A percentile compares a stretch with the other conserved stretches of the same genome.
These are phyloP conservation scores for Populus trichocarpa DNA, from an alignment of 441 rosid genomes.

Conservation along the genomic window DNA sequence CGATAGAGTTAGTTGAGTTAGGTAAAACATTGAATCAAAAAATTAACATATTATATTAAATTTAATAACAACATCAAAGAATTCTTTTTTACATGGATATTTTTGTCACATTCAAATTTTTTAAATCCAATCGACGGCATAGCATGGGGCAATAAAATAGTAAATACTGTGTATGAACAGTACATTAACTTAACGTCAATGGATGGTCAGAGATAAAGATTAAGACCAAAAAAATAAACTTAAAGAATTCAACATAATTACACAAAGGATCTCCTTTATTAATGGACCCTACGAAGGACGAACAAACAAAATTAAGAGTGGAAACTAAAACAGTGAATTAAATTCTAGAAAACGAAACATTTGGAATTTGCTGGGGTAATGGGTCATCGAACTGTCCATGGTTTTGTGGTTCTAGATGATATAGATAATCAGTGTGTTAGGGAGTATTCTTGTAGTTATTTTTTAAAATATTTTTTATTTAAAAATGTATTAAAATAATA, in stretches of 20 bases:
- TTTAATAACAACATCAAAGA: too few species aligned
- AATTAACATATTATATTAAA: too few species aligned
- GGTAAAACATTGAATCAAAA: too few species aligned
- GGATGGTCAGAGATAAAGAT: background rate
- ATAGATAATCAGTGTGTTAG: too few species aligned
- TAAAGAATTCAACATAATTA: background rate
- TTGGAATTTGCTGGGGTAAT: background rate
- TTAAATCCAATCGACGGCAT: too few species aligned
- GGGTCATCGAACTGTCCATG: background rate
- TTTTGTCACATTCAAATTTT: background rate
- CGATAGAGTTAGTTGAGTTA: too few species aligned
- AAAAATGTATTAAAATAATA: too few species aligned
- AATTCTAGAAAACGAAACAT: slow-evolving; percentile 6
- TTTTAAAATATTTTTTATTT: too few species aligned
- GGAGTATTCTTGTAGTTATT: too few species aligned
- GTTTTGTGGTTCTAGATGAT: background rate
- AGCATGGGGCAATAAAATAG: too few species aligned
- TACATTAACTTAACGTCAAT: background rate
- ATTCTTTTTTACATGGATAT: too few species aligned
- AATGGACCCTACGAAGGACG: background rate
- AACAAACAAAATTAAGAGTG: background rate
- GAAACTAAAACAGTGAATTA: background rate
- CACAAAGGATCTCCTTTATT: slow-evolving; percentile 3
- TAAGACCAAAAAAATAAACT: background rate
- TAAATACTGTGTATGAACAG: background rate